Base-by-base conservation (phyloP, 768 basidiomycete genomes). In the Tylopilus subfusipes region DNA sequence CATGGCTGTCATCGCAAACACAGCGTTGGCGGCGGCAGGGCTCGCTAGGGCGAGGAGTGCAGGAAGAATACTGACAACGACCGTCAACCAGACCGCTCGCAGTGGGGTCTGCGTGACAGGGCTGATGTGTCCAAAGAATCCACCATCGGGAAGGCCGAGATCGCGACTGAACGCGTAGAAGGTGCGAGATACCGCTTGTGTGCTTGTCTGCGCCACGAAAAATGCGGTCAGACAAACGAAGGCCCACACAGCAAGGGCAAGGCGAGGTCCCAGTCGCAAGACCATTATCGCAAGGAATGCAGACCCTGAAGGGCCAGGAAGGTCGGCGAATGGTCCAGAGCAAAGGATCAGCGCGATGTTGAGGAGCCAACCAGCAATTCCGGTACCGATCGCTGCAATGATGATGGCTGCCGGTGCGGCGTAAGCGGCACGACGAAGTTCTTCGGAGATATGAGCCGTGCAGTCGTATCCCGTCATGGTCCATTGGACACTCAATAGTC, bases 151-250 rank as follows among this genome's bases (percentile, higher is more conserved):
- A 31, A 85, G 72, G 13, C 74, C 80, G 24, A 67, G 69, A 47
- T 83, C 82, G 31, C 80, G 75, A 52, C 77, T 78, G 68, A 85
- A 78, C 8, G 84, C 84, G 60, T 80, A 84, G 56, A 85, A 71
- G 4, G 82, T 77, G 42, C 84, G 75, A 11, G 81, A 82, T 52
- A 75, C 77, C 3, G 84, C 82, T 64, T 85, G 84, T 3, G 80
- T 65, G 24, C 77, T 59, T 3, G 68, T 66, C 54, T 82, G 80
- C 16, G 75, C 78, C 18, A 82, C 82, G 60, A 77, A 81, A 68
- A 82, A 85, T 2, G 84, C 84, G n/a, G 82, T 82, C 60, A 84
- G 60, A 64, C 83, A 84, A 27, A 82, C 79, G 59, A 80, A 76
- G 10, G 73, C 73, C 84, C 84, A 85, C 25, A 85, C 64, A 34